Conservation (phyloP, 2,329 filamentous ascomycete genomes). For the Tolypocladium guangdongense region DNA sequence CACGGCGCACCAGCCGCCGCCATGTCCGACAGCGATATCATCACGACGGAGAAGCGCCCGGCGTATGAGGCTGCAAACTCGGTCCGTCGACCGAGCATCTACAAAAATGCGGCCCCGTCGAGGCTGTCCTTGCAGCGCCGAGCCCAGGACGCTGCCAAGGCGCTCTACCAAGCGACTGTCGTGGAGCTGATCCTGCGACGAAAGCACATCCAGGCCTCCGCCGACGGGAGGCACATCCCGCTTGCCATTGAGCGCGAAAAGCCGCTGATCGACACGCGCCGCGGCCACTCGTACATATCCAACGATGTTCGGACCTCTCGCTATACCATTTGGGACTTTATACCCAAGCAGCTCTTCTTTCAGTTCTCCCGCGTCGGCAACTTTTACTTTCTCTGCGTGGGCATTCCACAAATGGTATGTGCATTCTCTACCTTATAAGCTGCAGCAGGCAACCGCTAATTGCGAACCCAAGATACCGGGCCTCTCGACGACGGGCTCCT, state of each 20-base stretch:
- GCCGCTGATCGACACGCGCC: conserved; percentile 37
- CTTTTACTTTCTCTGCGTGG: conserved; percentile 77
- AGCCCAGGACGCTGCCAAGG: conserved; percentile 9
- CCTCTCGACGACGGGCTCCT: conserved; percentile 63
- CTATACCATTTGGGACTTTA: conserved; percentile 74
- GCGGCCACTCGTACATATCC: conserved; percentile 37
- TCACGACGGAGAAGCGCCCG: neutral
- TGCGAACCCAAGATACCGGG: conserved; percentile 42
- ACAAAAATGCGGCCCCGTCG: neutral
- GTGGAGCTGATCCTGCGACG: conserved; percentile 47
- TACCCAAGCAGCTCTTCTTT: conserved; percentile 74
- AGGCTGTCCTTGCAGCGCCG: conserved; percentile 5
- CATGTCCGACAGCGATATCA: conserved; percentile 1
- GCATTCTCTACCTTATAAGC: neutral
- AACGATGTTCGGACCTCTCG: conserved; percentile 70
- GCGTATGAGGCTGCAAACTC: neutral
- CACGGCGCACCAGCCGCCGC: neutral
- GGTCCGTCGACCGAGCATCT: conserved; percentile 1
- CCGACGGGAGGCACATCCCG: conserved; percentile 51
- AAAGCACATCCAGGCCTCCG: conserved; percentile 57
- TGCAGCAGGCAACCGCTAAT: neutral
- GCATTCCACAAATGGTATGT: conserved; percentile 61
- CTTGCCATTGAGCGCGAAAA: conserved; percentile 26
- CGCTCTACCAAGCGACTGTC: conserved; percentile 26
- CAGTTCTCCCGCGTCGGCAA: conserved; percentile 82